Evolutionary conservation across 495 filamentous ascomycete genomes (phyloP), one percentile per base, ranked within the genome.

Genomic region (Talaromyces stipitatus): DNA sequence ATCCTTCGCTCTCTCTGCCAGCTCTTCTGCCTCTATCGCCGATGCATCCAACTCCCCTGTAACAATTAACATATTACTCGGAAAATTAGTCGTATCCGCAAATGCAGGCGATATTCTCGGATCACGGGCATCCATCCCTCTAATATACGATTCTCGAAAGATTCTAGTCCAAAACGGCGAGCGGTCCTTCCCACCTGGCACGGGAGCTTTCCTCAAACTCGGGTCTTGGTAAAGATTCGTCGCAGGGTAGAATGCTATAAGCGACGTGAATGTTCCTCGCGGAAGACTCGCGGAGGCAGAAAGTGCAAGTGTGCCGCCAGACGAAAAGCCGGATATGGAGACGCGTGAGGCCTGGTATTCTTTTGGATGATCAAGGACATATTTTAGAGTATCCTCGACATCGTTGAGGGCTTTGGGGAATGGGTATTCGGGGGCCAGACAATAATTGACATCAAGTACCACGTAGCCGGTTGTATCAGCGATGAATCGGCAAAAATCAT

Each of bases 361-460:
- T 4, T 68, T 62, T 2, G 70, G 62, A 24, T 47, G 36, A 38
- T 43, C 54, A 20, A 65, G 62, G 3, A 70, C 70, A 57, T 72
- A 72, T 8, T 64, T 65, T 27, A 77, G 63, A 9, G 60, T 62
- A 58, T 77, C 74, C 57, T 78, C 71, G 30, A 81, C 87, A 60
- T 95, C 90, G 33, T 95, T 74, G 14, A 95, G 66, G 4, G 87
- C 86, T 0, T 86, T 78, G 14, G 89, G 89, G 67, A 94, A 94
- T 0, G 88, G 80, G 60, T 85, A 62, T 65, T 94, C 87, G 0
- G 91, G 91, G 2, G 89, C 82, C 2, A 95, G 79, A 9, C 90
- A 81, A 69, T 96, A 96, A 10, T 84, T 78, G 4, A 91, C 81
- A 56, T 78, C 75, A 20, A 78, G 52, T 16, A 77, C 74, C 5